A percentile compares a stretch with the other conserved stretches of the same genome.
These are phyloP conservation scores for Nitzschia palea DNA, from an alignment of 108 stramenopile genomes.

Conservation along the genomic window DNA sequence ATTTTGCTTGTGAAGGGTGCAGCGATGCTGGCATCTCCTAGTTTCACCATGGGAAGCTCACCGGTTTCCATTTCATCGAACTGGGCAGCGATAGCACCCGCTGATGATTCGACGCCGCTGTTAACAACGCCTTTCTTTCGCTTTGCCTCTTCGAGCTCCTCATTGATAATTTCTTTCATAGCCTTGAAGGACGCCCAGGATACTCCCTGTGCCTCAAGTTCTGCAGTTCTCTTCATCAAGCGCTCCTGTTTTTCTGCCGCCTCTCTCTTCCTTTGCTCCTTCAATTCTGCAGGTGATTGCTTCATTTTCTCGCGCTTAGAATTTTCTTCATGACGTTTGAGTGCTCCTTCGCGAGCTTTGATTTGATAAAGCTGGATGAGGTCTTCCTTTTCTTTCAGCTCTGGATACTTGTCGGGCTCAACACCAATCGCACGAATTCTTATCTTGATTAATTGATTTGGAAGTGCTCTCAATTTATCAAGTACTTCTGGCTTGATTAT, in stretches of 20 bases:
- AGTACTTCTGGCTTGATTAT: slow-evolving; percentile 65
- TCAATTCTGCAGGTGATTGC: slow-evolving; percentile 55
- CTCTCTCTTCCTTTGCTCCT: slow-evolving; percentile 50
- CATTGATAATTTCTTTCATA: slow-evolving; percentile 76
- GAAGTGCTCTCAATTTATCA: slow-evolving; percentile 49
- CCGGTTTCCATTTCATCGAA: slow-evolving; percentile 80
- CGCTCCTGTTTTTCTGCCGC: slow-evolving; percentile 68
- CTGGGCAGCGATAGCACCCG: slow-evolving; percentile 71
- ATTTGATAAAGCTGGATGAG: slow-evolving; percentile 78
- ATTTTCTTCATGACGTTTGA: slow-evolving; percentile 58
- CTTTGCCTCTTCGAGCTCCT: slow-evolving; percentile 67
- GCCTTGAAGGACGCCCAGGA: slow-evolving; percentile 84
- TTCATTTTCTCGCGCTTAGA: slow-evolving; percentile 51
- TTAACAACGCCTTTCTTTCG: slow-evolving; percentile 53
- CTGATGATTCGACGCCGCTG: slow-evolving; percentile 65
- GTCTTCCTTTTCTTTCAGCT: slow-evolving; percentile 81
- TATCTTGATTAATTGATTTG: slow-evolving; percentile 58
- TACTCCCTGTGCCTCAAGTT: slow-evolving; percentile 81
- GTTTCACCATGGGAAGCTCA: slow-evolving; percentile 89
- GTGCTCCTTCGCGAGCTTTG: slow-evolving; percentile 69
- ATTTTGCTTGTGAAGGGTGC: slow-evolving; percentile 97
- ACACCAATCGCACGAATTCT: slow-evolving; percentile 66
- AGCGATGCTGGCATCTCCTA: slow-evolving; percentile 96
- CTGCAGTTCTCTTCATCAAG: slow-evolving; percentile 59
- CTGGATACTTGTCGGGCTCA: slow-evolving; percentile 83